Conservation (phyloP, 352 stramenopile species). For the Phytophthora rubi region DNA sequence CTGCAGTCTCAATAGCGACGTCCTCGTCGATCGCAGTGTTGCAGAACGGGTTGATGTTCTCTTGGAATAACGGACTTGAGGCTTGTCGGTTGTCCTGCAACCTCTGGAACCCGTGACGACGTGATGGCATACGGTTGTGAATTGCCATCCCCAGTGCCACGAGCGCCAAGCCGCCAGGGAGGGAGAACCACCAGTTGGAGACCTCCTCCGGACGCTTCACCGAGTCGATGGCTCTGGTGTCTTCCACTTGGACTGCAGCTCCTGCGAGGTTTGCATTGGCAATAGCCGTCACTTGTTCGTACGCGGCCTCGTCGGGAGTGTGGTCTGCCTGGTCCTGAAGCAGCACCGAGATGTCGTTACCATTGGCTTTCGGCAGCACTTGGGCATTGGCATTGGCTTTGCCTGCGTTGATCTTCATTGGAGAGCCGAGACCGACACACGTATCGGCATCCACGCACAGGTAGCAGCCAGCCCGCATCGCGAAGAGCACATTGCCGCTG, state of each 20-base stretch:
- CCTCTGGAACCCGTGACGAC: conserved; percentile 42
- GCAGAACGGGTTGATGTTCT: conserved; percentile 87
- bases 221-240: neutral
- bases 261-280: conserved; percentile 28
- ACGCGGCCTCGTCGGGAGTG: conserved; percentile 12
- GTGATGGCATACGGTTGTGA: conserved; percentile 15
- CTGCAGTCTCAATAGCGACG: conserved; percentile 42
- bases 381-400: neutral
- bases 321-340: conserved; percentile 30
- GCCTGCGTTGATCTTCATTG: neutral
- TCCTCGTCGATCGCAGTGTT: conserved; percentile 30
- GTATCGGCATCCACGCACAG: conserved; percentile 47
- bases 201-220: conserved; percentile 14
- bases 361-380: conserved; percentile 28
- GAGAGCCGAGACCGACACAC: conserved; percentile 25
- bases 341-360: conserved; percentile 36
- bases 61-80: conserved; percentile 17
- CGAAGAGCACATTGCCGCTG: conserved; percentile 33
- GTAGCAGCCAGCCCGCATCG: conserved; percentile 57
- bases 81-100: conserved; percentile 40
- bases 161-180: conserved; percentile 48
- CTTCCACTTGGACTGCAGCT: conserved; percentile 10
- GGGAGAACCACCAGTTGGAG: conserved; percentile 56
- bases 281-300: conserved; percentile 17
- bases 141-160: conserved; percentile 50